Conservation (phyloP, 2,329 filamentous ascomycete species). For the Alternaria sp. region DNA sequence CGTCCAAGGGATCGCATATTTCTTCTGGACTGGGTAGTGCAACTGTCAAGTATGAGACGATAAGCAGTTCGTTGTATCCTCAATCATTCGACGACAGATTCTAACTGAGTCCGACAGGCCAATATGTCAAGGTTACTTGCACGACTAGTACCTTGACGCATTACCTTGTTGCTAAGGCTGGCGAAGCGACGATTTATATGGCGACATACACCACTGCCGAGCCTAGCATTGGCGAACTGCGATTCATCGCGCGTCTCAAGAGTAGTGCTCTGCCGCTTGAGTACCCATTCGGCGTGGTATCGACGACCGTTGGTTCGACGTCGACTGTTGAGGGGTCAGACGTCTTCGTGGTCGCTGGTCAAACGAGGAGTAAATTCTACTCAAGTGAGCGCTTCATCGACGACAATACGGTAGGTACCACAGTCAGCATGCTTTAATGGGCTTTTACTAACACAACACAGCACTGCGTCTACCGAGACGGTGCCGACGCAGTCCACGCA, state of each 20-base stretch:
- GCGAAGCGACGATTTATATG: constrained; percentile 63
- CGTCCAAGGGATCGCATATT: constrained; percentile 61
- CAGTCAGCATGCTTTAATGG: neutral
- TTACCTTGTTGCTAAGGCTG: constrained; percentile 66
- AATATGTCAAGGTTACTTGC: constrained; percentile 68
- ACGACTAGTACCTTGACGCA: constrained; percentile 66
- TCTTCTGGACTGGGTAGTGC: constrained; percentile 65
- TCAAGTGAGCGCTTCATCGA: constrained; percentile 74
- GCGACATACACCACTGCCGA: constrained; percentile 64
- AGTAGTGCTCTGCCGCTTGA: constrained; percentile 47
- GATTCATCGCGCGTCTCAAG: constrained; percentile 68
- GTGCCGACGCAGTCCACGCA: constrained; percentile 57
- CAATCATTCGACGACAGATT: neutral
- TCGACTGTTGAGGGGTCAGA: constrained; percentile 62
- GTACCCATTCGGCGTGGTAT: constrained; percentile 53
- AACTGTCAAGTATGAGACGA: constrained; percentile 56
- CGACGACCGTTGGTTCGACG: constrained; percentile 60
- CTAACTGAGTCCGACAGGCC: constrained; percentile 14
- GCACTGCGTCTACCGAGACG: constrained; percentile 65
- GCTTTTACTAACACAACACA: constrained; percentile 19
- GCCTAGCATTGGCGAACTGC: constrained; percentile 58
- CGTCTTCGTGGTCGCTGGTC: constrained; percentile 62
- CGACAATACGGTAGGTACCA: constrained; percentile 47
- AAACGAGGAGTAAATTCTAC: constrained; percentile 74
- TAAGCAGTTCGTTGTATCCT: constrained; percentile 32